phyloP scores from a whole-genome alignment of 805 yeast species.

The Kuraishia molischiana region DNA sequence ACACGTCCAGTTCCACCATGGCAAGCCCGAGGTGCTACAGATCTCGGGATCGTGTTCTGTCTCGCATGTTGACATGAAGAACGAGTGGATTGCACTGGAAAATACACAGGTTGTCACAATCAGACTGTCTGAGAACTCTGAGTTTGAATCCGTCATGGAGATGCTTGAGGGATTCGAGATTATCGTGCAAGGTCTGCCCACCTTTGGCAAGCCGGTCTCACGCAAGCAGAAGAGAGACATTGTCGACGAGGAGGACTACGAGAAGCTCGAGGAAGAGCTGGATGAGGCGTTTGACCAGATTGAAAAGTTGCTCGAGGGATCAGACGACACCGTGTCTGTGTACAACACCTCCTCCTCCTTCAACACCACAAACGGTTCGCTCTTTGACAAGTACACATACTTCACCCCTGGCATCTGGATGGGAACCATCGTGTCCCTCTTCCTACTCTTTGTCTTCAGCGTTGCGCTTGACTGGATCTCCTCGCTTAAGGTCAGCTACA shows the following conservation, averaged over 20 bases:
- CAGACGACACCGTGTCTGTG: slow-evolving; percentile 14
- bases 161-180: slow-evolving; percentile 4
- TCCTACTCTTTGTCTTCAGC: slow-evolving; percentile 46
- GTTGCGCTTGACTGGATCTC: slow-evolving; percentile 66
- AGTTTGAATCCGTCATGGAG: no score
- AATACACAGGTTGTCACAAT: no score
- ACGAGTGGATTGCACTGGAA: no score
- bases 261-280: slow-evolving; percentile 16
- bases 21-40: no score
- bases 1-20: no score
- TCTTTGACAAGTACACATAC: slow-evolving; percentile 58
- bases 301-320: slow-evolving; percentile 11
- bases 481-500: slow-evolving; percentile 67
- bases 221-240: slow-evolving; percentile 8
- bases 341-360: slow-evolving; percentile 7
- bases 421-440: slow-evolving; percentile 54
- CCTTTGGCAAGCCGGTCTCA: slow-evolving; percentile 3
- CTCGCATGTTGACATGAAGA: no score
- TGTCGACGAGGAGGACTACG: slow-evolving; percentile 15
- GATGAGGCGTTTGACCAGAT: slow-evolving; percentile 20
- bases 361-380: slow-evolving; percentile 18
- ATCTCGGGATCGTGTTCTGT: no score
- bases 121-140: no score
- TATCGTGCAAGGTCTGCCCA: slow-evolving; percentile 24
- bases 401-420: slow-evolving; percentile 79